phyloP scores from a whole-genome alignment of 306 rosid genomes.

The Chamaecrista fasciculata region DNA sequence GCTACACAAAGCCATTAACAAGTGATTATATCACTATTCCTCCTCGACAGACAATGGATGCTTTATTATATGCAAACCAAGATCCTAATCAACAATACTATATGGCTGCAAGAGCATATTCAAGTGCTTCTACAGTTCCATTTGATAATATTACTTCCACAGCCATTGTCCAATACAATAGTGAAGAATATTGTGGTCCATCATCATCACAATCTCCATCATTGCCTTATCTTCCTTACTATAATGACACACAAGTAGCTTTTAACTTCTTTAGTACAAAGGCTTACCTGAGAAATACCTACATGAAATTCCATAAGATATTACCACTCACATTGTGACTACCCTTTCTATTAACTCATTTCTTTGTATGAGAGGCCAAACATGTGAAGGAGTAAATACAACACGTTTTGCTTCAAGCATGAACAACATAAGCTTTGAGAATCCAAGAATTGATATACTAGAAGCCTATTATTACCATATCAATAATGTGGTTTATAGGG shows the following conservation, averaged over 20 bases:
- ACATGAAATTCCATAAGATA: slow-evolving; percentile 38
- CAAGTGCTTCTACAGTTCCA: slow-evolving; percentile 13
- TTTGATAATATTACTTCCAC: slow-evolving; percentile 43
- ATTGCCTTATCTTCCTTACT: slow-evolving; percentile 32
- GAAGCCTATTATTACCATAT: slow-evolving; percentile 54
- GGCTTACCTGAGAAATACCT: slow-evolving; percentile 36
- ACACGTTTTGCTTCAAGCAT: slow-evolving; percentile 44
- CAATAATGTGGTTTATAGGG: slow-evolving; percentile 21
- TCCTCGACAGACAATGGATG: slow-evolving; percentile 54
- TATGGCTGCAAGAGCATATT: slow-evolving; percentile 43
- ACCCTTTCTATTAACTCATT: slow-evolving; percentile 40
- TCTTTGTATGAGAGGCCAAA: slow-evolving; percentile 26
- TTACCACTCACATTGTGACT: slow-evolving; percentile 29
- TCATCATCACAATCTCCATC: slow-evolving; percentile 9
- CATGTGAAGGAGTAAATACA: slow-evolving; percentile 47
- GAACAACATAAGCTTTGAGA: slow-evolving; percentile 50
- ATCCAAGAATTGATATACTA: slow-evolving; percentile 35
- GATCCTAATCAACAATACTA: slow-evolving; percentile 37
- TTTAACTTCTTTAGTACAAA: slow-evolving; percentile 20
- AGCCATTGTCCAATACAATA: slow-evolving; percentile 44
- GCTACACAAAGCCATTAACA: slow-evolving; percentile 38
- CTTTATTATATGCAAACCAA: slow-evolving; percentile 44
- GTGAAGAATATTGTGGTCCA: slow-evolving; percentile 18
- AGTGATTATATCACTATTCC: slow-evolving; percentile 41
- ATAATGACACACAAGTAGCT: slow-evolving; percentile 34